Evolutionary conservation across 78 protist genomes (phyloP).

Genomic region (slime mould (Dictyostelium discoideum)): DNA sequence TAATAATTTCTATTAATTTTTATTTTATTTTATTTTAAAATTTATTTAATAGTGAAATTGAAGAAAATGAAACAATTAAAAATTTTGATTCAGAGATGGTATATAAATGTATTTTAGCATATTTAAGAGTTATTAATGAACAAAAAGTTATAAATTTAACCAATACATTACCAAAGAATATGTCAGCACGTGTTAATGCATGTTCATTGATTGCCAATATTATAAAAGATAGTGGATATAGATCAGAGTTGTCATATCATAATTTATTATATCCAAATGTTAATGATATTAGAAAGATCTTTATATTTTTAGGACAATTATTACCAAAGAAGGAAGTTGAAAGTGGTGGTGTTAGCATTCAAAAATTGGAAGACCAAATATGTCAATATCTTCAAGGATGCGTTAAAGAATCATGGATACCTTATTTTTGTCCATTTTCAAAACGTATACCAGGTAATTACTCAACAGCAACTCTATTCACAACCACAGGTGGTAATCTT

Average conservation of each 20-base stretch:
- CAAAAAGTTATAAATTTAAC: slow-evolving; percentile 57
- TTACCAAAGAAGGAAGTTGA: slow-evolving; percentile 57
- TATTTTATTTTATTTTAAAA: background rate
- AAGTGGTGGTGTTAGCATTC: background rate
- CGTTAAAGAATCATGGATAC: slow-evolving; percentile 78
- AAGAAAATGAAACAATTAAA: slow-evolving; percentile 47
- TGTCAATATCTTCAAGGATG: slow-evolving; percentile 21
- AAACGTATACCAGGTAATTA: slow-evolving; percentile 67
- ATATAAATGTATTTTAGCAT: slow-evolving; percentile 48
- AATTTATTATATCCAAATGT: slow-evolving; percentile 82
- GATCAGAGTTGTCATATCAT: slow-evolving; percentile 80
- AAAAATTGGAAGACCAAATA: slow-evolving; percentile 53
- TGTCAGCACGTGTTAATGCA: slow-evolving; percentile 76
- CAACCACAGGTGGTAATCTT: background rate
- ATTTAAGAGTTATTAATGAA: slow-evolving; percentile 59
- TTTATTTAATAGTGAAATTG: slow-evolving; percentile 34
- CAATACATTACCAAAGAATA: slow-evolving; percentile 73
- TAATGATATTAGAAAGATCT: slow-evolving; percentile 66
- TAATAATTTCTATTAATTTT: too few relatives aligned
- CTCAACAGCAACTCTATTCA: slow-evolving; percentile 38
- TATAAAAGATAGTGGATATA: slow-evolving; percentile 76
- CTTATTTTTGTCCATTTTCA: slow-evolving; percentile 77
- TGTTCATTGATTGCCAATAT: slow-evolving; percentile 55
- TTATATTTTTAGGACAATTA: slow-evolving; percentile 76
- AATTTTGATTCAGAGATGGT: slow-evolving; percentile 71